phyloP scores from a whole-genome alignment of 1,284 basidiomycete species.

The Waitea zeae region DNA sequence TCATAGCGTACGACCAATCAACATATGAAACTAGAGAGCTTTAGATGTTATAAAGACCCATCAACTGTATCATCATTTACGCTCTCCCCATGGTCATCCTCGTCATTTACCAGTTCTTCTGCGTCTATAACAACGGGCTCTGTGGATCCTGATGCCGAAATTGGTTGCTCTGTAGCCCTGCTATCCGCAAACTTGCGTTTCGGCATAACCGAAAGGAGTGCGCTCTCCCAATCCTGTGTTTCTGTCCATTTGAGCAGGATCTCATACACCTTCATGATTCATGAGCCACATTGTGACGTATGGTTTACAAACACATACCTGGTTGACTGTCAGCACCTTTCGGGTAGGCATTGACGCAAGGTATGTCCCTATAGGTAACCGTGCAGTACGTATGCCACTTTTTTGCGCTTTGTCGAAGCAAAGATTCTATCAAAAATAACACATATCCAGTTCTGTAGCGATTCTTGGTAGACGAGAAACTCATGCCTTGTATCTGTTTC shows the following conservation, averaged over 20 bases:
- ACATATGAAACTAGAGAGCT: too few relatives aligned
- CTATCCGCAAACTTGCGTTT: slow-evolving; percentile 69
- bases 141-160: slow-evolving; percentile 8
- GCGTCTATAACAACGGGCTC: slow-evolving; percentile 2
- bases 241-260: slow-evolving; percentile 87
- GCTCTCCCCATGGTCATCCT: too few relatives aligned
- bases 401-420: slow-evolving; percentile 77
- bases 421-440: slow-evolving; percentile 40
- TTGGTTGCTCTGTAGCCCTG: slow-evolving; percentile 7
- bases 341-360: slow-evolving; percentile 71
- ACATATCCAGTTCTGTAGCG: slow-evolving; percentile 4
- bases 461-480: slow-evolving; percentile 1
- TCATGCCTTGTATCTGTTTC: slow-evolving; percentile 87
- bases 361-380: slow-evolving; percentile 85
- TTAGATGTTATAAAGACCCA: too few relatives aligned
- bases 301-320: slow-evolving; percentile 22
- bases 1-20: too few relatives aligned
- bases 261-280: slow-evolving; percentile 40
- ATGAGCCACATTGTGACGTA: neutral
- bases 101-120: neutral
- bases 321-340: slow-evolving; percentile 96
- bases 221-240: slow-evolving; percentile 65
- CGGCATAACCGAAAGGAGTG: slow-evolving; percentile 76
- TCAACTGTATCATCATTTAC: too few relatives aligned
- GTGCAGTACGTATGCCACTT: slow-evolving; percentile 67